phyloP scores from a whole-genome alignment of 495 filamentous ascomycete species.

The Pyronema domesticum region DNA sequence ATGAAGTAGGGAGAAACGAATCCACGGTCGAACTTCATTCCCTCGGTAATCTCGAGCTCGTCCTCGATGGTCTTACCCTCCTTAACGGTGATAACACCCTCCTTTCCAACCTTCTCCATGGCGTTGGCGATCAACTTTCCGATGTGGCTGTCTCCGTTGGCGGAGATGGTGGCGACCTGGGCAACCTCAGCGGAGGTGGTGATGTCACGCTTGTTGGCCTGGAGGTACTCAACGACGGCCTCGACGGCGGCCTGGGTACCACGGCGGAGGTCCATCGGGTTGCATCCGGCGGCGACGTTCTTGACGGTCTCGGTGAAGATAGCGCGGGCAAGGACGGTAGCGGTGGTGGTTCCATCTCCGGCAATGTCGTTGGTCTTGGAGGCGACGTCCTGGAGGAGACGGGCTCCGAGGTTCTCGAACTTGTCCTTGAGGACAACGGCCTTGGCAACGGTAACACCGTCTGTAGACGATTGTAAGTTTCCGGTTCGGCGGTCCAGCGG shows the following conservation, averaged over 20 bases:
- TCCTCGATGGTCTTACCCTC: conserved; percentile 97
- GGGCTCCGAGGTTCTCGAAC: conserved; percentile 97
- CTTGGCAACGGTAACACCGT: conserved; percentile 26
- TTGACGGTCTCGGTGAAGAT: conserved; percentile 99
- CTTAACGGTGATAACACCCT: conserved; percentile 98
- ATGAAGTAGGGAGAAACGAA: conserved; percentile 99
- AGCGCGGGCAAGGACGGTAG: conserved; percentile 88
- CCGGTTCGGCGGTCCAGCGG: conserved; percentile 22
- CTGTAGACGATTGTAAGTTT: conserved; percentile 5
- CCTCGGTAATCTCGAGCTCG: conserved; percentile 96
- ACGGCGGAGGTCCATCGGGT: conserved; percentile 94
- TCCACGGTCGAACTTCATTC: conserved; percentile 98
- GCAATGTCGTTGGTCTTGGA: conserved; percentile 98
- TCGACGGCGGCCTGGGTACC: conserved; percentile 94
- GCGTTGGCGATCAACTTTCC: conserved; percentile 89
- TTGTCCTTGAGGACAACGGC: conserved; percentile 93
- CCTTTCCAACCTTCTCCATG: conserved; percentile 99
- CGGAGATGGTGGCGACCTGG: conserved; percentile 93
- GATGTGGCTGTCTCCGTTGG: conserved; percentile 92
- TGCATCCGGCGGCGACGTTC: conserved; percentile 98
- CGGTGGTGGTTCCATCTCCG: conserved; percentile 95
- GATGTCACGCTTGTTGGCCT: conserved; percentile 87
- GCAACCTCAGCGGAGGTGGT: conserved; percentile 94
- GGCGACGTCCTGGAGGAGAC: conserved; percentile 90
- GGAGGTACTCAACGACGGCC: conserved; percentile 80